Evolutionary conservation across 2,329 filamentous ascomycete genomes (phyloP), one percentile per base, ranked within the genome.

Genomic region (Xylariales sp.): DNA sequence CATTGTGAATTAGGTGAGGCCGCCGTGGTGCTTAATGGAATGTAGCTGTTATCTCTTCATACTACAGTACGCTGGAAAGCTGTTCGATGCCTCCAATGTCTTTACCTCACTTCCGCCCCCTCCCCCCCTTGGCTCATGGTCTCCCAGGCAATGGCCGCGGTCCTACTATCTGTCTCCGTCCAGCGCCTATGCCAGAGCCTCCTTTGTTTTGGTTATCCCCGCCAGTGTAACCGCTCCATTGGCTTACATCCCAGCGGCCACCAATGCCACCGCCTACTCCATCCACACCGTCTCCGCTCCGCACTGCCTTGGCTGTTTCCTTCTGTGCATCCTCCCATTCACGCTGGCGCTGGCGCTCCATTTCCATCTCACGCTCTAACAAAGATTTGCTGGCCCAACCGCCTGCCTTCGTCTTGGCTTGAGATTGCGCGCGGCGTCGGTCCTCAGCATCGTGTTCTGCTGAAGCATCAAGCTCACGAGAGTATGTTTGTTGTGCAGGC

Each of bases 291-390:
- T 70, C 72, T 2, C 63, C 61, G 14, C 73, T 66, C 23, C 67
- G 69, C 5, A 69, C 67, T 0, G 76, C 71, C 39, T 72, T 72
- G 16, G 77, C 74, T 14, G 78, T 76, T 47, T 76, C 78, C 52
- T 78, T 70, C 60, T 91, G 87, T 1, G 78, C 69, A 45, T 85
- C 78, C 58, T 93, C 86, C 87, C 87, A 90, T 57, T 90, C 85
- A 40, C 72, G 74, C 62, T 90, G 85, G 12, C 85, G 70, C 63
- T 88, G 78, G 7, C 85, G 72, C 60, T 90, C 85, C 56, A 83
- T 70, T 58, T 90, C 85, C 83, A 89, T 88, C 61, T 90, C 85
- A 19, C 83, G 77, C 62, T 89, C 85, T 2, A 89, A 72, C 8
- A 89, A 69, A 0, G 81, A 85, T 64, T 83, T 85, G 46, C 73